Percentiles rank a stretch among this genome's conserved stretches.
These are phyloP conservation scores for Calonectria multiphialidica DNA, from an alignment of 2,329 filamentous ascomycete genomes.

Conservation along the genomic window DNA sequence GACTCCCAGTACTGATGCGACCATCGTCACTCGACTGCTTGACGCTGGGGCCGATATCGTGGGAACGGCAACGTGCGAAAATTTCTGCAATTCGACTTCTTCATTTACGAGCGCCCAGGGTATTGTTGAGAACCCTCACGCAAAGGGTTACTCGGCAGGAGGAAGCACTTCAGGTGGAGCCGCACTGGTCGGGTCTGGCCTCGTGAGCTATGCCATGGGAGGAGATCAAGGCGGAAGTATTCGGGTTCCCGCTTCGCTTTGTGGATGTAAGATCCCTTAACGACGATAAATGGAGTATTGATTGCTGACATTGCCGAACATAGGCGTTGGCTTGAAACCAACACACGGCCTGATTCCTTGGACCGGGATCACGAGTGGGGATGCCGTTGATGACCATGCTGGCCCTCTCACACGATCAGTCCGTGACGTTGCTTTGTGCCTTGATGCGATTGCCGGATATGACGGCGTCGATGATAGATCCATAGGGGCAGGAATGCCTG, in stretches of 20 bases:
- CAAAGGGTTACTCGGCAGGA: conserved; percentile 59
- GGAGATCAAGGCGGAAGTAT: conserved; percentile 63
- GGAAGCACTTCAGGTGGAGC: conserved; percentile 63
- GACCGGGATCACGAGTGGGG: conserved; percentile 61
- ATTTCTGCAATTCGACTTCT: conserved; percentile 62
- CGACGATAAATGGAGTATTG: too few species aligned
- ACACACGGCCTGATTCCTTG: conserved; percentile 65
- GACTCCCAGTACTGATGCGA: conserved; percentile 65
- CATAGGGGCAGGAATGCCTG: conserved; percentile 47
- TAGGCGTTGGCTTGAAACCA: conserved; percentile 60
- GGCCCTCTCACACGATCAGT: conserved; percentile 58
- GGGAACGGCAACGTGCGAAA: conserved; percentile 66
- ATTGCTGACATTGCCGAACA: not conserved
- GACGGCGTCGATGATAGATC: conserved; percentile 62
- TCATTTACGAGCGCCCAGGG: conserved; percentile 62
- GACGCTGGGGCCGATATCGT: conserved; percentile 63
- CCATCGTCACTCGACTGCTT: conserved; percentile 62
- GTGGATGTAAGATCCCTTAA: conserved; percentile 43
- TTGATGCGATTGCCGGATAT: conserved; percentile 60
- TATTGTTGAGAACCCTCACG: conserved; percentile 58
- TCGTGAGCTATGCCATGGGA: conserved; percentile 59
- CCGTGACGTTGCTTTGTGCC: conserved; percentile 53
- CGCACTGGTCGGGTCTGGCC: conserved; percentile 57
- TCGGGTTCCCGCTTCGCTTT: conserved; percentile 56
- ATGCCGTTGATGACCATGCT: conserved; percentile 64